Evolutionary conservation across 805 yeast genomes (phyloP).

Genomic region (Ogataea nonfermentans): DNA sequence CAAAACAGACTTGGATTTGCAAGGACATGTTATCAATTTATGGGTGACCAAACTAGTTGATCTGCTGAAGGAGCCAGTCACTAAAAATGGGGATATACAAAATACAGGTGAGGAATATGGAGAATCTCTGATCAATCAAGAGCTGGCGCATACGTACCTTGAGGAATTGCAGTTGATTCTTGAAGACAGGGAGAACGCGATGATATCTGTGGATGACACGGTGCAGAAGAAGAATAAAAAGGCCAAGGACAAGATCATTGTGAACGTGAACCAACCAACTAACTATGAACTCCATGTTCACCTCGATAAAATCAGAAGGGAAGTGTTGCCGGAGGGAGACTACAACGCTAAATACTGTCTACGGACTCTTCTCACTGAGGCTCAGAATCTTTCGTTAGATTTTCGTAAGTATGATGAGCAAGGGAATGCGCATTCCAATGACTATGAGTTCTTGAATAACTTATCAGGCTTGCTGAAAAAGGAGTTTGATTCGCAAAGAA

Average conservation of each 20-base stretch:
- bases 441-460: conserved; percentile 18
- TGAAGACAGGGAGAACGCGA: conserved; percentile 41
- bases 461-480: conserved; percentile 22
- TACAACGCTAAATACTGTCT: conserved; percentile 32
- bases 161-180: conserved; percentile 50
- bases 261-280: conserved; percentile 19
- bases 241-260: conserved; percentile 13
- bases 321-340: conserved; percentile 33
- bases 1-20: conserved; percentile 44
- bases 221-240: conserved; percentile 10
- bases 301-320: conserved; percentile 33
- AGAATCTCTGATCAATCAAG: conserved; percentile 72
- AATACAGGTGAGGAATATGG: conserved; percentile 75
- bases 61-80: conserved; percentile 49
- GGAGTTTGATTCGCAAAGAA: conserved; percentile 44
- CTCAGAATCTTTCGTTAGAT: conserved; percentile 27
- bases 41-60: conserved; percentile 47
- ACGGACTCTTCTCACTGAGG: conserved; percentile 22
- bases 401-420: conserved; percentile 28
- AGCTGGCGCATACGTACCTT: conserved; percentile 57
- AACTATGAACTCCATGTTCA: conserved; percentile 33
- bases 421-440: conserved; percentile 12
- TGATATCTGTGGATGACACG: conserved; percentile 31
- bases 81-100: conserved; percentile 21
- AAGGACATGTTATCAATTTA: conserved; percentile 47